Conservation (phyloP, 2,329 filamentous ascomycete genomes). For the Ophiostoma sp. region DNA sequence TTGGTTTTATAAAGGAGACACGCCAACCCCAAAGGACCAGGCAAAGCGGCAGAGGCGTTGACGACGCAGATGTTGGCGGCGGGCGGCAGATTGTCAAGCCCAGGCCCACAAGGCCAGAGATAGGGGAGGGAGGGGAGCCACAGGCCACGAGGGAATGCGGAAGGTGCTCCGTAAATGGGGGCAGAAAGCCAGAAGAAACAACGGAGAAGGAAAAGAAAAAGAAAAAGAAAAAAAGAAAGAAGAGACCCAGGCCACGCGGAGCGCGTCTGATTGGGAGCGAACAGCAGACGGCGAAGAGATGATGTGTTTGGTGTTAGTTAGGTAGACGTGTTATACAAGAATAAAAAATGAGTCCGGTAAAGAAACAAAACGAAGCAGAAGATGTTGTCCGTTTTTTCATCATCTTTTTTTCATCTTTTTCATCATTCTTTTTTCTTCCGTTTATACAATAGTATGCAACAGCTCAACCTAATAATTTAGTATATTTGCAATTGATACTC, state of each 20-base stretch:
- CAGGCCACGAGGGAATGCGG: constrained; percentile 6
- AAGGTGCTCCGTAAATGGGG: background rate
- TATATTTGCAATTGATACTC: too few species aligned
- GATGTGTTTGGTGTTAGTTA: background rate
- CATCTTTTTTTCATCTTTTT: too few species aligned
- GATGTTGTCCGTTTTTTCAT: too few species aligned
- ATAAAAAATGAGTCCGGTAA: background rate
- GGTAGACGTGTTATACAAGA: too few species aligned
- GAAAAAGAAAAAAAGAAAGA: too few species aligned
- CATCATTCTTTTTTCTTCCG: too few species aligned
- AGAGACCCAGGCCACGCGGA: background rate
- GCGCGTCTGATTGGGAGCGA: background rate
- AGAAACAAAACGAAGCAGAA: too few species aligned
- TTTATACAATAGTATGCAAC: too few species aligned
- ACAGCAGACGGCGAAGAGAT: background rate
- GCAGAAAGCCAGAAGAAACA: background rate
- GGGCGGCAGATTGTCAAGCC: constrained; percentile 12
- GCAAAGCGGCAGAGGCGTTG: constrained; percentile 5
- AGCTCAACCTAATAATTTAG: too few species aligned
- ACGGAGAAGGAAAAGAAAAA: too few species aligned
- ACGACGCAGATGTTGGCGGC: constrained; percentile 5
- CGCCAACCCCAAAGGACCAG: background rate
- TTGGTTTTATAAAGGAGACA: background rate
- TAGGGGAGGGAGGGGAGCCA: constrained; percentile 10
- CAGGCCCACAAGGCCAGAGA: background rate